Base-by-base conservation (phyloP, 164 flowering plant species). In the Aristolochia contorta region DNA sequence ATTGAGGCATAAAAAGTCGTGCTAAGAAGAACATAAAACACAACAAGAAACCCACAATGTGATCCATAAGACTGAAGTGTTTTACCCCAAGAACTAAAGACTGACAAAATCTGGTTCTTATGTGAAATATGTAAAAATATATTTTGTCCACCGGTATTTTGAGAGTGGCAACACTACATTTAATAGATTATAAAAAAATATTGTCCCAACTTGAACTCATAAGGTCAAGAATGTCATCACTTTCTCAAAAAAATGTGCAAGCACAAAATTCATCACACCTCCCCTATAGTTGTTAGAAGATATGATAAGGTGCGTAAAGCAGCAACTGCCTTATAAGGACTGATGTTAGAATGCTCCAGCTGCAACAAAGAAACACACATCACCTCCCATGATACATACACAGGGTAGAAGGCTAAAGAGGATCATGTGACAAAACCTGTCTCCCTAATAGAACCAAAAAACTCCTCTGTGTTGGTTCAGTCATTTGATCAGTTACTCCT, bases 401-500 rank as follows among this genome's bases (percentile, higher is more conserved):
- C 27, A 56, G 58, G 8, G 1, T 13, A 3, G 15, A 16, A 13
- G 0, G 19, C 20, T 4, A 24, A 15, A 16, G 32, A 16, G 45
- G 18, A 0, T 2, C 15, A n/a, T 51, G 25, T 32, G 25, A 49
- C 54, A 67, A 64, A 47, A 90, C 99, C 96, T 90, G 92, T 57
- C 81, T 81, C 47, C 87, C 96, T 22, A 93, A 76, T 69, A 88
- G 70, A 72, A 85, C 89, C 65, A 83, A 75, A 70, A 90, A 85
- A 64, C 71, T 76, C 75, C 96, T 81, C 69, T 93, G 99, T 57
- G 91, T 82, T 57, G 89, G 81, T 74, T 93, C 99, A 16, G 76
- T 82, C 99, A 93, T 90, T 69, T 88, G 97, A 80, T 93, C 96
- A 55, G 79, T 82, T 45, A 91, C 71, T 62, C 99, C 99, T 37